Evolutionary conservation across 352 stramenopile species (phyloP).

Genomic region (Stephanocyclus meneghinianus): DNA sequence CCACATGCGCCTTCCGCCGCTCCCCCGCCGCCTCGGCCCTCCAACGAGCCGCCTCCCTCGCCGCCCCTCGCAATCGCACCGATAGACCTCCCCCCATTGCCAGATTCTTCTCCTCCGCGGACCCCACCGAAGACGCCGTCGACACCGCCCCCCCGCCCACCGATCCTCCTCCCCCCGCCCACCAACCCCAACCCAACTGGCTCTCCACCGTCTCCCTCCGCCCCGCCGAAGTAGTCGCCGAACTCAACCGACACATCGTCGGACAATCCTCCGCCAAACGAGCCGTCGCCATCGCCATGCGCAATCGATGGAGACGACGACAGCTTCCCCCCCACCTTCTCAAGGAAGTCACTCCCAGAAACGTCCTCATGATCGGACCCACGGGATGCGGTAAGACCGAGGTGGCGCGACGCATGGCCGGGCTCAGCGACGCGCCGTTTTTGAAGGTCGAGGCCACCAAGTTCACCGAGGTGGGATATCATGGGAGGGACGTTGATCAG

Average conservation of each 20-base stretch:
- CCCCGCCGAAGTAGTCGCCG: constrained; percentile 90
- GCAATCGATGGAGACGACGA: constrained; percentile 96
- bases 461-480: constrained; percentile 99
- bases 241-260: constrained; percentile 97
- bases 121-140: not conserved
- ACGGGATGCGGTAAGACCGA: constrained; percentile 98
- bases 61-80: not conserved
- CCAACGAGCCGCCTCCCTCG: not conserved
- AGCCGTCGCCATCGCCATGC: constrained; percentile 96
- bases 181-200: not conserved
- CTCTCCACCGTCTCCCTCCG: constrained; percentile 39
- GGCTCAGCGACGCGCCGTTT: constrained; percentile 95
- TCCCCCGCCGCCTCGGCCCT: not conserved
- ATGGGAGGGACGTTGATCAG: constrained; percentile 98
- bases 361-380: constrained; percentile 99
- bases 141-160: not conserved
- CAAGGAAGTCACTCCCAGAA: constrained; percentile 93
- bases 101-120: not conserved
- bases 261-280: constrained; percentile 96
- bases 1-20: constrained; percentile 19
- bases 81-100: not conserved
- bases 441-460: constrained; percentile 98
- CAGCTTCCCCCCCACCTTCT: constrained; percentile 90
- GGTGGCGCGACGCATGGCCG: constrained; percentile 95
- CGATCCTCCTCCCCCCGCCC: not conserved